phyloP scores from a whole-genome alignment of 345 rosid genomes.

The Microcos paniculata region DNA sequence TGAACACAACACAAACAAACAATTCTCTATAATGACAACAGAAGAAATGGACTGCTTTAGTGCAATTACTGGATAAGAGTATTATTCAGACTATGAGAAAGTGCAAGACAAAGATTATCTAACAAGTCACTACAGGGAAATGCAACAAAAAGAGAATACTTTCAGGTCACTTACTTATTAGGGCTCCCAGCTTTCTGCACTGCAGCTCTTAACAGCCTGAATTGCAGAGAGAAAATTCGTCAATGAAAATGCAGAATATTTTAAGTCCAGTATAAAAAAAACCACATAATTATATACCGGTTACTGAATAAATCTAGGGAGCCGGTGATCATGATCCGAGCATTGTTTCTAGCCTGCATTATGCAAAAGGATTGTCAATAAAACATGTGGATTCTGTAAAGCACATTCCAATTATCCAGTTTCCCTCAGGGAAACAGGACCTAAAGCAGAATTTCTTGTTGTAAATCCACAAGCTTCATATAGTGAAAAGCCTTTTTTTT shows the following conservation, averaged over 20 bases:
- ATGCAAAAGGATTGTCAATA: background rate
- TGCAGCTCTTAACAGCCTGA: conserved; percentile 54
- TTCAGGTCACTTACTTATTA: conserved; percentile 36
- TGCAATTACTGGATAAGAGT: background rate
- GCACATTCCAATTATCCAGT: background rate
- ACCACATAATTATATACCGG: conserved; percentile 34
- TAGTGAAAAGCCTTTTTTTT: too few relatives aligned
- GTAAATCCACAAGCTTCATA: background rate
- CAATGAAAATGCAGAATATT: conserved; percentile 7
- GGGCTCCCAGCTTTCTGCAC: conserved; percentile 60
- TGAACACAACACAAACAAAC: background rate
- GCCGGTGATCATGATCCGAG: conserved; percentile 63
- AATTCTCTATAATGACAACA: background rate
- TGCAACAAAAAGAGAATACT: background rate
- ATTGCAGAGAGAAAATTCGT: conserved; percentile 20
- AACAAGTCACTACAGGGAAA: background rate
- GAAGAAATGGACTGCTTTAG: background rate
- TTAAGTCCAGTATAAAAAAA: conserved; percentile 2
- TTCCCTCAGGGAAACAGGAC: background rate
- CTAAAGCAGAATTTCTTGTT: background rate
- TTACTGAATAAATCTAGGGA: conserved; percentile 63
- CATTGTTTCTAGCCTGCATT: conserved; percentile 77
- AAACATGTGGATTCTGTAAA: background rate
- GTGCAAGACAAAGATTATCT: background rate
- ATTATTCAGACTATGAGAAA: background rate